Evolutionary conservation across 169 alveolate species (phyloP), one percentile per base, ranked within the genome.

Genomic region (Cryptosporidium parvum): DNA sequence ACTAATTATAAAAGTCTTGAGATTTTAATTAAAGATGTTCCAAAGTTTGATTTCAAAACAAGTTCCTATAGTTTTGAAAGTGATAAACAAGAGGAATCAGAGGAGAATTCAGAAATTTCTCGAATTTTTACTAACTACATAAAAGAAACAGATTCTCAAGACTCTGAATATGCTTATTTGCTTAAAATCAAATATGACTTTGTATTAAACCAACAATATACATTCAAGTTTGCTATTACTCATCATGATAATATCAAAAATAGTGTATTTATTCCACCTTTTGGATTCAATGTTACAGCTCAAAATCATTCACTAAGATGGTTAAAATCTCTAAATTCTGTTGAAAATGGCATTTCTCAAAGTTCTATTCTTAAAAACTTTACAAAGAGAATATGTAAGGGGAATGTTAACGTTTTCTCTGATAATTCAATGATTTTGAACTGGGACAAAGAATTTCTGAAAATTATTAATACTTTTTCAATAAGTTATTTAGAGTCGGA

Each of bases 191-290:
- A 80, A 10, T 80, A 67, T 45, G 48, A 59, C 0, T 80, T 61
- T 42, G 23, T 42, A 18, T 21, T 48, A 51, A 45, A 44, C 59
- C 73, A 80, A 12, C 80, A 80, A 26, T 80, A 80, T 48, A 42
- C 89, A 7, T 80, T 80, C 51, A 80, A 80, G 45, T 80, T 80
- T 44, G 72, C 89, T 3, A 29, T 80, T 3, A 80, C 75, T n/a
- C 89, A 80, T 51, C 62, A 80, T 51, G 8, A 65, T 4, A n/a
- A 80, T 9, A 42, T 80, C 33, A 69, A 39, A 45, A 80, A 80
- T 62, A 80, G 89, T 62, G 89, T 80, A 10, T 80, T 44, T 42
- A 9, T 65, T 16, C 89, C 89, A 31, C 89, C 89, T 26, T 80
- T 80, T 80, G 89, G 89, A 9, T 80, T 80, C 26, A 80, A 80